Percentiles rank a stretch among this genome's conserved stretches.
phyloP scores from a whole-genome alignment of 768 basidiomycete genomes.

The Termitomyces sp. region DNA sequence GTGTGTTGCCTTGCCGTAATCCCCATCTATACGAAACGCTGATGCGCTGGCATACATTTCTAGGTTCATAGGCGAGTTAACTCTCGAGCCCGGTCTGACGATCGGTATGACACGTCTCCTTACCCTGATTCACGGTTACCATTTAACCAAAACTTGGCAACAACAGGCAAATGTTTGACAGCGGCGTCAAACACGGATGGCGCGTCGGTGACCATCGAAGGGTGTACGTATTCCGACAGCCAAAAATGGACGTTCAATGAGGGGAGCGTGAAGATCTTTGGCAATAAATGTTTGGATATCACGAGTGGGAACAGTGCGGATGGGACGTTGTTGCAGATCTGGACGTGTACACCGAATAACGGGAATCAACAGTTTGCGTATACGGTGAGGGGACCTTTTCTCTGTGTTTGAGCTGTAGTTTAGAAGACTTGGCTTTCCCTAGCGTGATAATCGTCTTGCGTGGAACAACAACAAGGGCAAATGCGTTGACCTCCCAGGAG shows the following conservation, averaged over 20 bases:
- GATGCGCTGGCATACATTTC: background rate
- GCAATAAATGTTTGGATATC: slow-evolving; percentile 47
- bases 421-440: background rate
- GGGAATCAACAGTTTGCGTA: slow-evolving; percentile 43
- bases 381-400: slow-evolving; percentile 22
- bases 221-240: slow-evolving; percentile 35
- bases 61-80: slow-evolving; percentile 37
- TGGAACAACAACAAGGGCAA: slow-evolving; percentile 45
- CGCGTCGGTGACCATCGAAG: slow-evolving; percentile 39
- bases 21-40: background rate
- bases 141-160: background rate
- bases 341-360: slow-evolving; percentile 36
- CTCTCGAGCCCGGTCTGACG: slow-evolving; percentile 38
- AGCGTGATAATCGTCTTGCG: slow-evolving; percentile 32
- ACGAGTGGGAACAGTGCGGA: slow-evolving; percentile 32
- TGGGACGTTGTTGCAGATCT: slow-evolving; percentile 46
- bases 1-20: background rate
- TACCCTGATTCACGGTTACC: background rate
- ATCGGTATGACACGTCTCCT: slow-evolving; percentile 22
- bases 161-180: slow-evolving; percentile 44
- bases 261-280: slow-evolving; percentile 37
- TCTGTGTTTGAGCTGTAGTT: background rate
- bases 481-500: slow-evolving; percentile 42
- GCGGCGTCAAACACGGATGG: slow-evolving; percentile 44
- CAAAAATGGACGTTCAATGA: slow-evolving; percentile 45